Conservation (phyloP, 148 eudicot genomes). For the Hydrangea macrophylla region DNA sequence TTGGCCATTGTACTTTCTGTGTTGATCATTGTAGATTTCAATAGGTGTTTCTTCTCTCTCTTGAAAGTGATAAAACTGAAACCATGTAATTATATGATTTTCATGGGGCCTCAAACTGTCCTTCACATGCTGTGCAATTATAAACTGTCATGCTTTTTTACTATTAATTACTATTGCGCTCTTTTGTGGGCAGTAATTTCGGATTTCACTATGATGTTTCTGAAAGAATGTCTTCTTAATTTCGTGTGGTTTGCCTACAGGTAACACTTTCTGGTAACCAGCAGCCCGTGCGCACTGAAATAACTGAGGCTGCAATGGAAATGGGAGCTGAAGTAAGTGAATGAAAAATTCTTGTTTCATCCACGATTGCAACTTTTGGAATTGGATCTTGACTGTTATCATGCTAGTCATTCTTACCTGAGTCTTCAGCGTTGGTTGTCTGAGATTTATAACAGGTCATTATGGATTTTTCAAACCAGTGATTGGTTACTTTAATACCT, state of each 20-base stretch:
- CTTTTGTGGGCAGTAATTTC: background rate
- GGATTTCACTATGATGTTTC: background rate
- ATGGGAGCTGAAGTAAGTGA: conserved; percentile 64
- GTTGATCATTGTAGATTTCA: background rate
- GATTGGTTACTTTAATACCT: too few relatives aligned
- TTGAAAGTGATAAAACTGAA: background rate
- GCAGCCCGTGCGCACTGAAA: conserved; percentile 77
- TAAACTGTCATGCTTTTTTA: background rate
- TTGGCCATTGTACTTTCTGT: background rate
- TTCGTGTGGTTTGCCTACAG: conserved; percentile 24
- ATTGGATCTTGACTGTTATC: background rate
- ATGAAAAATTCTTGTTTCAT: too few relatives aligned
- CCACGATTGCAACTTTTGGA: background rate
- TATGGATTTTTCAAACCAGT: too few relatives aligned
- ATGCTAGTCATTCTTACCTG: background rate
- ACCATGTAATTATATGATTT: background rate
- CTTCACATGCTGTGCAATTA: background rate
- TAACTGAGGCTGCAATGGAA: conserved; percentile 83
- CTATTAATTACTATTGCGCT: background rate
- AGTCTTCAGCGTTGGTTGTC: too few relatives aligned
- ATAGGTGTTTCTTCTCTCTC: background rate
- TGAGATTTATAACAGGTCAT: too few relatives aligned
- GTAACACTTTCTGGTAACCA: conserved; percentile 81
- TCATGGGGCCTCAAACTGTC: background rate
- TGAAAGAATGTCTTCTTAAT: background rate